These are phyloP conservation scores for Colletotrichum eremochloae DNA, from an alignment of 2,329 filamentous ascomycete species.

Conservation along the genomic window DNA sequence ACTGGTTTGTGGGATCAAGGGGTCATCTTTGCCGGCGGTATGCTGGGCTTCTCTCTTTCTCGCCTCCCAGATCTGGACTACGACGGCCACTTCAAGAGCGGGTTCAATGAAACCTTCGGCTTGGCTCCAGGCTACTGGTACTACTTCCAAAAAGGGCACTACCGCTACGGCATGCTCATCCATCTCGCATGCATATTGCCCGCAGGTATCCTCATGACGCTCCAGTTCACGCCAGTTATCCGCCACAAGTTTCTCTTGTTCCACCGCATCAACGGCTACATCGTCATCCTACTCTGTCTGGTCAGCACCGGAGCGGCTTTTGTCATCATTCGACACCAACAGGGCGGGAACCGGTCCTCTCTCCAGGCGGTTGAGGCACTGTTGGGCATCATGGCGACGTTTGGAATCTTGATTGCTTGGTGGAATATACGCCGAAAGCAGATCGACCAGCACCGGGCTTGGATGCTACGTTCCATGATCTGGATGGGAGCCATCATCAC, in stretches of 20 bases:
- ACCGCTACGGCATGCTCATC: conserved; percentile 57
- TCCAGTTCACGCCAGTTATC: conserved; percentile 63
- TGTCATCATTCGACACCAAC: conserved; percentile 63
- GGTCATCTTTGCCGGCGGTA: conserved; percentile 59
- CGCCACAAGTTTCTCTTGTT: conserved; percentile 63
- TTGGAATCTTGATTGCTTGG: conserved; percentile 60
- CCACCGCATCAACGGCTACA: conserved; percentile 72
- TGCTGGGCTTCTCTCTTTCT: conserved; percentile 62
- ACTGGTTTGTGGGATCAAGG: conserved; percentile 54
- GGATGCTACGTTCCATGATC: conserved; percentile 71
- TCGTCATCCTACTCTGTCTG: conserved; percentile 62
- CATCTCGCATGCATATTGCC: conserved; percentile 61
- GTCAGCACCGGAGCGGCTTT: conserved; percentile 62
- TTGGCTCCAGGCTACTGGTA: conserved; percentile 54
- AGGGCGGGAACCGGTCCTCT: conserved; percentile 61
- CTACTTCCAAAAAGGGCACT: conserved; percentile 48
- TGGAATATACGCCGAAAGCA: conserved; percentile 71
- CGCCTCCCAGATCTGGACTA: conserved; percentile 62
- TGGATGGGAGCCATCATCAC: conserved; percentile 51
- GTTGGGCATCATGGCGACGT: conserved; percentile 59
- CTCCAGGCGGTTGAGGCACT: conserved; percentile 59
- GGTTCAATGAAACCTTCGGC: conserved; percentile 28
- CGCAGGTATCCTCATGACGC: conserved; percentile 56
- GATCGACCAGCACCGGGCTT: conserved; percentile 73
- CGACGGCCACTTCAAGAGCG: conserved; percentile 41